These are phyloP conservation scores for Talaromyces sp. DNA, from an alignment of 2,329 filamentous ascomycete species.

Conservation along the genomic window DNA sequence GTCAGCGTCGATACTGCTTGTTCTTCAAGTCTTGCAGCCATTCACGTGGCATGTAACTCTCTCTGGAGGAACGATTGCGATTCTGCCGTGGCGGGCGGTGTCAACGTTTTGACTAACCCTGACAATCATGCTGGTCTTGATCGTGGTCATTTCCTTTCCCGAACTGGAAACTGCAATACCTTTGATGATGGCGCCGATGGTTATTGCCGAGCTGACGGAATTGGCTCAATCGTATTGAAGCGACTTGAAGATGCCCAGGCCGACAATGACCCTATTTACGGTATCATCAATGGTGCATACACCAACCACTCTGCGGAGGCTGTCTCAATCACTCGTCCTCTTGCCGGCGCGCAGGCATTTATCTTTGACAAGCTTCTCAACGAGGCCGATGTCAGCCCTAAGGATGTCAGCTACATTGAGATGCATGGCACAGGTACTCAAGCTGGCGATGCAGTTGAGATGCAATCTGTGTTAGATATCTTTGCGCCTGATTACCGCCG, in stretches of 20 bases:
- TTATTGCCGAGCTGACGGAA: constrained; percentile 78
- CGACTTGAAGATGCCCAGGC: constrained; percentile 75
- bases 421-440: constrained; percentile 91
- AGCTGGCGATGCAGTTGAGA: constrained; percentile 80
- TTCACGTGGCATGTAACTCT: constrained; percentile 72
- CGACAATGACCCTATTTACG: constrained; percentile 71
- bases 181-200: constrained; percentile 81
- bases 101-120: constrained; percentile 76
- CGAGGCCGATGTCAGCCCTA: constrained; percentile 72
- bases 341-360: constrained; percentile 73
- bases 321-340: constrained; percentile 81
- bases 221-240: constrained; percentile 76
- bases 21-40: constrained; percentile 72
- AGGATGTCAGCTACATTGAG: constrained; percentile 80
- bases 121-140: constrained; percentile 77
- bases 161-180: constrained; percentile 75
- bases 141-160: constrained; percentile 76
- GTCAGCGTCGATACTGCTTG: constrained; percentile 78
- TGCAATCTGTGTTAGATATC: constrained; percentile 70
- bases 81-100: constrained; percentile 76
- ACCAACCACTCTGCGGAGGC: constrained; percentile 84
- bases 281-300: constrained; percentile 71
- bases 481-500: constrained; percentile 59
- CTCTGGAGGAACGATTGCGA: constrained; percentile 77
- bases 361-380: constrained; percentile 72